These are phyloP conservation scores for Ophiostoma novo-ulmi DNA, from an alignment of 2,329 filamentous ascomycete species.

Conservation along the genomic window DNA sequence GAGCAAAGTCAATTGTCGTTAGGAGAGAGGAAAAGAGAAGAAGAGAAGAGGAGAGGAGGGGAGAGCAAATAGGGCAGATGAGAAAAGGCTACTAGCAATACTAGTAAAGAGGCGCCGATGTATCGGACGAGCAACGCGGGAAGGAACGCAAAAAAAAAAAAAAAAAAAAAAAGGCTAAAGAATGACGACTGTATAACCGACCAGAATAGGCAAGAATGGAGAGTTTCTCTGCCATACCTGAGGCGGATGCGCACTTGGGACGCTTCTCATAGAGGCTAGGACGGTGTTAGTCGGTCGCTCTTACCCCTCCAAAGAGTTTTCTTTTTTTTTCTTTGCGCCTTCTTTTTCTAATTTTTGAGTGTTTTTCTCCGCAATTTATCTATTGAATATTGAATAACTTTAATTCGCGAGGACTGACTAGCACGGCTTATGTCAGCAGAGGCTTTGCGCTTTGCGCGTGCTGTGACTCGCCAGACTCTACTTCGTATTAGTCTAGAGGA, in stretches of 20 bases:
- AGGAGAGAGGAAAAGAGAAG: not conserved
- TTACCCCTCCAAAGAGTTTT: constrained; percentile 13
- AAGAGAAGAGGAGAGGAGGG: not conserved
- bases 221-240: not conserved
- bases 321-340: not conserved
- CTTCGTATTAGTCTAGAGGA: not conserved
- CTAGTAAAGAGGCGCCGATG: not conserved
- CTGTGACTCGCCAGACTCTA: not conserved
- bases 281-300: constrained; percentile 19
- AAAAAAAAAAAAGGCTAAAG: constrained; percentile 1
- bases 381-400: not conserved
- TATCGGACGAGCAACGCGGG: not conserved
- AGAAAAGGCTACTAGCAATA: not conserved
- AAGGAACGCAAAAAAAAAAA: not conserved
- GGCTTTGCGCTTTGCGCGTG: not conserved
- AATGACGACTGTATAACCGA: constrained; percentile 21
- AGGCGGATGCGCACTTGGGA: not conserved
- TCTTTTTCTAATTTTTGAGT: not conserved
- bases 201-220: constrained; percentile 18
- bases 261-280: not conserved
- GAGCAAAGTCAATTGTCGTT: constrained; percentile 15
- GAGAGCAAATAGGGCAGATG: not conserved
- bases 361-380: not conserved
- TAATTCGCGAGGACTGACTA: not conserved
- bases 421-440: not conserved